Evolutionary conservation across 306 rosid genomes (phyloP).

Genomic region (Arachis hypogaea): DNA sequence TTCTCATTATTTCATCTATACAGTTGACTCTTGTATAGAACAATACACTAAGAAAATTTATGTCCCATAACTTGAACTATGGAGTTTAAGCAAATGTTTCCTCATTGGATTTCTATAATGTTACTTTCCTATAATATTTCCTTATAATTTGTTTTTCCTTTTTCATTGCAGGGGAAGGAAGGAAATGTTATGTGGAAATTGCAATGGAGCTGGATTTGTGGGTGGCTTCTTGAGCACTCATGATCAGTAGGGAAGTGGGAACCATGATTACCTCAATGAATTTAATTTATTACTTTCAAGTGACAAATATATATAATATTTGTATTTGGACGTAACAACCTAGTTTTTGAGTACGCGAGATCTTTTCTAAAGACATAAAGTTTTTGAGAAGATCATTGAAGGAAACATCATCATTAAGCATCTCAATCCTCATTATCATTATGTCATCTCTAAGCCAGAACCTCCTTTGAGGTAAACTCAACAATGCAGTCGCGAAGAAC

Average conservation of each 20-base stretch:
- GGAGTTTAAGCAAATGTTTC: constrained; percentile 4
- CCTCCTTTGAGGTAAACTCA: no score
- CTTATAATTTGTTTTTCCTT: not conserved
- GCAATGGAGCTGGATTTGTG: constrained; percentile 64
- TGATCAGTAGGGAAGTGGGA: constrained; percentile 44
- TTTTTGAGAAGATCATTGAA: no score
- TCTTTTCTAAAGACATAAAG: no score
- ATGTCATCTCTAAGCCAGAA: no score
- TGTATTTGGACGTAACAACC: no score
- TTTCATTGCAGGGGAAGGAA: constrained; percentile 49
- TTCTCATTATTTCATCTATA: no score
- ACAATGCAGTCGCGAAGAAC: no score
- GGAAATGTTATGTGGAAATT: constrained; percentile 60
- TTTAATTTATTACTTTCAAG: not conserved
- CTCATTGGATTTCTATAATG: not conserved
- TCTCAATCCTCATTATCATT: no score
- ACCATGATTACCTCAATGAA: not conserved
- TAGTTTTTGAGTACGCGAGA: no score
- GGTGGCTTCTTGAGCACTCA: constrained; percentile 63
- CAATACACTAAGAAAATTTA: no score
- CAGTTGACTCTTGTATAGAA: no score
- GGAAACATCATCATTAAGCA: no score
- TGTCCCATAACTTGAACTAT: not conserved
- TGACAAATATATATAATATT: not conserved
- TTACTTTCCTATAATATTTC: not conserved